phyloP scores from a whole-genome alignment of 1,139 yeast genomes.

The Yamadazyma membranifaciens region DNA sequence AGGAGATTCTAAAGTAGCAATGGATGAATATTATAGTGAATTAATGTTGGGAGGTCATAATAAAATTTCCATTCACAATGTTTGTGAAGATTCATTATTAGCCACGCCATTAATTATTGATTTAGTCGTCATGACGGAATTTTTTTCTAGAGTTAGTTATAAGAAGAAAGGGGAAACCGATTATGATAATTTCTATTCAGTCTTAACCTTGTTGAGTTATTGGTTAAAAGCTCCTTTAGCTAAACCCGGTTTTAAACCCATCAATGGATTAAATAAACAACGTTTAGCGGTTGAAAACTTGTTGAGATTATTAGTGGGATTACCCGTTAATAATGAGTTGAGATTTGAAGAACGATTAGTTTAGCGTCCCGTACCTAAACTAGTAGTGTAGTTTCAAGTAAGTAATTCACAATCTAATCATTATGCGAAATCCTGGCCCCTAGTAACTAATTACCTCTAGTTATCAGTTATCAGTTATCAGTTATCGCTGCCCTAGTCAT shows the following conservation, averaged over 20 bases:
- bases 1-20: conserved; percentile 95
- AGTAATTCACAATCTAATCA: no score
- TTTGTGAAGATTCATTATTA: conserved; percentile 91
- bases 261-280: conserved; percentile 93
- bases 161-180: conserved; percentile 46
- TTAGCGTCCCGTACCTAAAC: no score
- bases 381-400: no score
- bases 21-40: conserved; percentile 97
- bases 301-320: conserved; percentile 84
- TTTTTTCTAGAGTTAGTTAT: conserved; percentile 82
- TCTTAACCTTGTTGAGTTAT: conserved; percentile 82
- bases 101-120: conserved; percentile 96
- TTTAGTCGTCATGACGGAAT: conserved; percentile 85
- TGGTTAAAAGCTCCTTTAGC: conserved; percentile 97
- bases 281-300: conserved; percentile 90
- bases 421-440: no score
- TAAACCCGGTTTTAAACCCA: conserved; percentile 86
- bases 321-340: conserved; percentile 86
- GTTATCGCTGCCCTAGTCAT: no score
- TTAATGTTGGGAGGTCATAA: conserved; percentile 97
- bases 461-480: no score
- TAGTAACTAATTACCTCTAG: no score
- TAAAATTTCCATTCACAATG: conserved; percentile 89
- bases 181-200: conserved; percentile 75
- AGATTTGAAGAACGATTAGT: conserved; percentile 87